Evolutionary conservation across 495 filamentous ascomycete species (phyloP), one percentile per base, ranked within the genome.

Genomic region (Baudoinia panamericana): DNA sequence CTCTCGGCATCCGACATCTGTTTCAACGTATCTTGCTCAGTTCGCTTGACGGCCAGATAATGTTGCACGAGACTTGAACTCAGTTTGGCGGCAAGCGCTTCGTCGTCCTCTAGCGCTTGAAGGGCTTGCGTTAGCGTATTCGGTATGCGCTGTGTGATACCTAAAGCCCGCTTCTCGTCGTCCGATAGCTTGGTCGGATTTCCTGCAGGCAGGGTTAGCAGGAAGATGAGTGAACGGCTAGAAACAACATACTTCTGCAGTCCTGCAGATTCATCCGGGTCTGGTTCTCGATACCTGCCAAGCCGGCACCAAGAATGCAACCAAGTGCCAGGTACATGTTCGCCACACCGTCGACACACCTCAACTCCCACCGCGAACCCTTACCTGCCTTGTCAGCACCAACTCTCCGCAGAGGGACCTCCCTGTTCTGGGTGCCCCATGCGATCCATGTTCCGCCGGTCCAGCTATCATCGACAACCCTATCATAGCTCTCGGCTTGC

Each of bases 361-460:
- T 75, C 7, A 88, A 23, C 56, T 86, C 82, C 71, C 80, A 86
- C 51, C 82, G 75, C 24, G n/a, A 17, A 5, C 17, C 39, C 4
- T 21, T 21, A 12, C 28, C 65, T 4, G 13, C 30, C 8, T 23
- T 30, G 2, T 15, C 25, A 8, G 10, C 36, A 1, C 18, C 36
- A 33, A 82, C 67, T 41, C 71, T 72, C 15, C 82, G 63, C 19
- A 88, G 59, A 4, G 82, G 67, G 5, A 70, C 63, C 58, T 86
- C 82, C 15, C 77, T 71, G 52, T 86, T 85, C 55, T 86, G 70
- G 30, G 74, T 78, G 2, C 82, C 82, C 80, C 82, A 86, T 0
- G 71, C 59, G 0, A 84, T 67, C 71, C 76, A 86, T 4, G 73
- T 68, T 0, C 81, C 81, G 2, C 80, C 81, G 0, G 77, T 71